A percentile compares a stretch with the other conserved stretches of the same genome.
Evolutionary conservation across 768 basidiomycete species (phyloP).

Genomic region (Pleurotus citrinopileatus): DNA sequence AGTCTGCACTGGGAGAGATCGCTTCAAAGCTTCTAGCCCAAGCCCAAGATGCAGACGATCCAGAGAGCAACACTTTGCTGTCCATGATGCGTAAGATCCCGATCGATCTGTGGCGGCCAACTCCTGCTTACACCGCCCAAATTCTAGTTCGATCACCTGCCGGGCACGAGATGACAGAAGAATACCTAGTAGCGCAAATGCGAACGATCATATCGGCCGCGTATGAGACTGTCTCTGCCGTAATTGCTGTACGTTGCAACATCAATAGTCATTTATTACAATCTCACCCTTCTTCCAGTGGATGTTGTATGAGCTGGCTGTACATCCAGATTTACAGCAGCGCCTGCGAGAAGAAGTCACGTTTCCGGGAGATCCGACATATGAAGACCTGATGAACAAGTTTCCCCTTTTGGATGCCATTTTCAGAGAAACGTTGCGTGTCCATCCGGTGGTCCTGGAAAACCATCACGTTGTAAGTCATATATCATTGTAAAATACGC

Average conservation of each 20-base stretch:
- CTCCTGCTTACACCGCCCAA: slow-evolving; percentile 1
- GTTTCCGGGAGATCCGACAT: slow-evolving; percentile 42
- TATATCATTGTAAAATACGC: background rate
- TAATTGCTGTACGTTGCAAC: slow-evolving; percentile 34
- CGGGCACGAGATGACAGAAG: slow-evolving; percentile 40
- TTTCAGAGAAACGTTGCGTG: slow-evolving; percentile 56
- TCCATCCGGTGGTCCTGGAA: slow-evolving; percentile 61
- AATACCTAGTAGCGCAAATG: slow-evolving; percentile 56
- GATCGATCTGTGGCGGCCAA: background rate
- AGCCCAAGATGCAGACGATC: slow-evolving; percentile 43
- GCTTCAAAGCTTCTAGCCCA: slow-evolving; percentile 53
- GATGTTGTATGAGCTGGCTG: slow-evolving; percentile 62
- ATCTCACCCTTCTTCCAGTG: slow-evolving; percentile 51
- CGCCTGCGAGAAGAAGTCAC: slow-evolving; percentile 54
- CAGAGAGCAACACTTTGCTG: slow-evolving; percentile 47
- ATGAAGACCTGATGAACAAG: slow-evolving; percentile 46
- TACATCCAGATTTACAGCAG: slow-evolving; percentile 47
- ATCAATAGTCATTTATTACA: slow-evolving; percentile 11
- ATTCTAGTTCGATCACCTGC: slow-evolving; percentile 13
- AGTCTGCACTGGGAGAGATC: slow-evolving; percentile 50
- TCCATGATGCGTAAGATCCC: slow-evolving; percentile 48
- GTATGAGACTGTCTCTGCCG: slow-evolving; percentile 49
- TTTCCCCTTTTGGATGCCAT: slow-evolving; percentile 60
- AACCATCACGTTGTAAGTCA: slow-evolving; percentile 57
- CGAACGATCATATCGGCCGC: slow-evolving; percentile 62